A percentile compares a stretch with the other conserved stretches of the same genome.
Evolutionary conservation across 2,329 filamentous ascomycete species (phyloP).

Genomic region (Teratosphaeria viscida): DNA sequence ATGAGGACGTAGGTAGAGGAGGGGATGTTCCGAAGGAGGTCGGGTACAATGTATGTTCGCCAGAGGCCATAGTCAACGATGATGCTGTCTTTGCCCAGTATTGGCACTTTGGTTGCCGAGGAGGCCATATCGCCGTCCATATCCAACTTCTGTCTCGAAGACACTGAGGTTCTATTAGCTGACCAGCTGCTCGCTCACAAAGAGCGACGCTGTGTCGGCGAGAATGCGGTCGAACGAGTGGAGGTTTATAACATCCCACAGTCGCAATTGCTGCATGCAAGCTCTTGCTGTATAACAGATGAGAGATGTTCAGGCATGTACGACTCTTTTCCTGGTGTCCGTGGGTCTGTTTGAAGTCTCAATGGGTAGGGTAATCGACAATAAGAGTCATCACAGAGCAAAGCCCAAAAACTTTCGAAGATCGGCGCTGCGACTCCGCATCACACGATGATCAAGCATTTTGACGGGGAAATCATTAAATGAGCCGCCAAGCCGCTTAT

Average conservation of each 20-base stretch:
- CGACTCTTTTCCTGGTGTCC: not conserved
- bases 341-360: not conserved
- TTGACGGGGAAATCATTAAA: not conserved
- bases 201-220: slow-evolving; percentile 14
- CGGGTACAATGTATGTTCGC: slow-evolving; percentile 67
- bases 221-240: slow-evolving; percentile 18
- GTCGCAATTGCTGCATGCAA: slow-evolving; percentile 21
- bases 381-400: not conserved
- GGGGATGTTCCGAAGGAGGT: slow-evolving; percentile 64
- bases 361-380: not conserved
- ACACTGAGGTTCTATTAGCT: slow-evolving; percentile 13
- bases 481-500: not conserved
- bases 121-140: slow-evolving; percentile 11
- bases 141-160: slow-evolving; percentile 12
- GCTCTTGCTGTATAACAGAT: not conserved
- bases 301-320: not conserved
- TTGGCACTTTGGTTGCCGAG: slow-evolving; percentile 55
- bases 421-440: not conserved
- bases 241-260: slow-evolving; percentile 20
- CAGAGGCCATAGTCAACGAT: slow-evolving; percentile 86
- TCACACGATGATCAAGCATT: not conserved
- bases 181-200: slow-evolving; percentile 18
- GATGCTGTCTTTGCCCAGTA: slow-evolving; percentile 83
- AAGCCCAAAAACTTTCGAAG: not conserved
- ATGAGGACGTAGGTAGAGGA: slow-evolving; percentile 94